Base-by-base conservation (phyloP, 108 stramenopile genomes). In the Heterococcus sp. region DNA sequence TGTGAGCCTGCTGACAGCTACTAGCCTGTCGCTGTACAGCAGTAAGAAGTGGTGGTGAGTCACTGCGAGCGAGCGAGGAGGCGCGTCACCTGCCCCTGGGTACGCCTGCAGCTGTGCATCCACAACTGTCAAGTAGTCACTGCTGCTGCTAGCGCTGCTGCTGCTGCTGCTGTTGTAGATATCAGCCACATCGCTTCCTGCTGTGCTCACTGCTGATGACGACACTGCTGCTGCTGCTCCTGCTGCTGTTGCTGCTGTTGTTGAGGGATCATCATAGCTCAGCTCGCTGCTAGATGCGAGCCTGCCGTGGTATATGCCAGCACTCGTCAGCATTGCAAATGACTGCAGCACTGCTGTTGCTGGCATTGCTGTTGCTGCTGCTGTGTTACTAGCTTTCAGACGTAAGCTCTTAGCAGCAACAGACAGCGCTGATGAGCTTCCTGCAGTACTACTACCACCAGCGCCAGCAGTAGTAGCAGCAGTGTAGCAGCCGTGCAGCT, bases 1-100 rank as follows among this genome's bases (percentile, higher is more conserved):
- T 33, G 63, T 80, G 63, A 80, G 79, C 35, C 46, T 80, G 79
- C 79, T 80, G 65, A 80, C 63, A 37, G 72, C 79, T 38, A 72
- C 63, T 1, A 80, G 37, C n/a, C 72, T 39, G 64, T 36, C 79
- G 14, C 71, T 27, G 34, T 72, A 80, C 0, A 80, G 79, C 71
- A 80, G 72, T 36, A 80, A 34, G 65, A 80, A 72, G 65, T 80
- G 79, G 72, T 72, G 72, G 72, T 69, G 71, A 30, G 70, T 80
- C 8, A 70, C 63, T 2, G 79, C 79, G 71, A 80, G 71, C 35
- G 79, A 80, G 36, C 64, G 36, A 14, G 79, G 79, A 14, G 64
- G 26, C 0, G 35, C 5, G 27, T 65, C 70, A 35, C 35, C 71
- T 36, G 34, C 30, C 21, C 3, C 63, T 14, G 72, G 72, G 72